A percentile compares a stretch with the other conserved stretches of the same genome.
phyloP scores from a whole-genome alignment of 352 stramenopile genomes.

The Chloridella minuta region DNA sequence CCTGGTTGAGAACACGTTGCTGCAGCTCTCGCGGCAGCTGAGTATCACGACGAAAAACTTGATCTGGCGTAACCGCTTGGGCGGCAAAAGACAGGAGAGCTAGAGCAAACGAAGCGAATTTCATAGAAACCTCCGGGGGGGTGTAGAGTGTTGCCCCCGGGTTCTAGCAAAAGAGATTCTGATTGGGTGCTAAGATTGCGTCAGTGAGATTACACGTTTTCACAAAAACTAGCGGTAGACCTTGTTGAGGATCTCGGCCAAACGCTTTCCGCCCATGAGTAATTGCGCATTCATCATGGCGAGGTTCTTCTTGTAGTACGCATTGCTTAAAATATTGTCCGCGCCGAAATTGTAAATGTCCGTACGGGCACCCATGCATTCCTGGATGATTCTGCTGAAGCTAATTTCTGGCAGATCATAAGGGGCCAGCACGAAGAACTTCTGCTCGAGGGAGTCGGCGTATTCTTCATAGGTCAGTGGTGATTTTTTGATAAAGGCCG shows the following conservation, averaged over 20 bases:
- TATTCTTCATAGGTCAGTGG: neutral
- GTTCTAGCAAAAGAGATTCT: no score
- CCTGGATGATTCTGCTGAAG: neutral
- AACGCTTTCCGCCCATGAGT: neutral
- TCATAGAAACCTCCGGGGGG: no score
- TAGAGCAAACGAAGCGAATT: no score
- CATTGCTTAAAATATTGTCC: neutral
- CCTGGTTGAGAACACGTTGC: no score
- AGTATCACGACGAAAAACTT: no score
- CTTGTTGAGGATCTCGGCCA: neutral
- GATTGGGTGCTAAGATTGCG: no score
- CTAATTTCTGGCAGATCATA: no score
- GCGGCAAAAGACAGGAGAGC: no score
- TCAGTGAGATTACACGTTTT: no score
- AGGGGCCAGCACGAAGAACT: neutral
- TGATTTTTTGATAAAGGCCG: neutral
- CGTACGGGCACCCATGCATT: neutral
- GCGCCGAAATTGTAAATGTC: neutral
- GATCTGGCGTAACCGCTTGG: no score
- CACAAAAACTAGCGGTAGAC: neutral
- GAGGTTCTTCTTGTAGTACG: neutral
- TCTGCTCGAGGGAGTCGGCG: neutral
- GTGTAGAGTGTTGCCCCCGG: no score
- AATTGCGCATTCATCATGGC: constrained; percentile 9
- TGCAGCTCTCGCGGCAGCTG: no score